These are phyloP conservation scores for Stellera chamaejasme DNA, from an alignment of 345 rosid genomes.

Conservation along the genomic window DNA sequence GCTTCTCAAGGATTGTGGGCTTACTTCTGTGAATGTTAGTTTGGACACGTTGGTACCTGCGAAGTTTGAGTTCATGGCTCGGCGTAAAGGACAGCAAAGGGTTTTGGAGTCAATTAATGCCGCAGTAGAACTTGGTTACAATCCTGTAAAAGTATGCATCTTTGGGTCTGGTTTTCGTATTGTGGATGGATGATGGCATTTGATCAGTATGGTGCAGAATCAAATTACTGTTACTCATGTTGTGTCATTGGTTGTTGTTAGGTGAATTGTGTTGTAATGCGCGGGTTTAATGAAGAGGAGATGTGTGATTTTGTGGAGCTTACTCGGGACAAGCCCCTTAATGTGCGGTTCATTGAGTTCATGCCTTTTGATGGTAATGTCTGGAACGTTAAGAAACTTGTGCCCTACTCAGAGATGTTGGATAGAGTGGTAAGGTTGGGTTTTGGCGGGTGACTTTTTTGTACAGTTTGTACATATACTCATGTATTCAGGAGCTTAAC, in stretches of 20 bases:
- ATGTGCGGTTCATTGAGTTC: conserved; percentile 94
- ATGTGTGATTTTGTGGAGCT: conserved; percentile 87
- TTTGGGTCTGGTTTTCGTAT: background rate
- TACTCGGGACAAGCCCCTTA: conserved; percentile 71
- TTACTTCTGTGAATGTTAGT: conserved; percentile 65
- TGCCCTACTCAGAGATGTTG: conserved; percentile 71
- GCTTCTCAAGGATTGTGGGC: conserved; percentile 64
- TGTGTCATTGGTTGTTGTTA: conserved; percentile 15
- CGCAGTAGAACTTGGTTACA: conserved; percentile 71
- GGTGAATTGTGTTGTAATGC: conserved; percentile 96
- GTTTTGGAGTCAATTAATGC: conserved; percentile 78
- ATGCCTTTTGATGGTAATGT: conserved; percentile 99
- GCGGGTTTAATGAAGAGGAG: conserved; percentile 92
- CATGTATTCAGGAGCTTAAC: background rate
- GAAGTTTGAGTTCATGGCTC: conserved; percentile 82
- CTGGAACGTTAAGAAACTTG: conserved; percentile 89
- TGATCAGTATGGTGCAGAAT: background rate
- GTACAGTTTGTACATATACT: conserved; percentile 3
- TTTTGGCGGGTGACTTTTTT: conserved; percentile 18
- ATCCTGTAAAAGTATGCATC: conserved; percentile 69
- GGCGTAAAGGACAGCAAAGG: conserved; percentile 76
- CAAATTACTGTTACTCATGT: conserved; percentile 4
- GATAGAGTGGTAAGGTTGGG: conserved; percentile 93
- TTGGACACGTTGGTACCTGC: conserved; percentile 82
- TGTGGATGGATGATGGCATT: background rate